phyloP scores from a whole-genome alignment of 345 rosid genomes.

The Lepidium sativum region DNA sequence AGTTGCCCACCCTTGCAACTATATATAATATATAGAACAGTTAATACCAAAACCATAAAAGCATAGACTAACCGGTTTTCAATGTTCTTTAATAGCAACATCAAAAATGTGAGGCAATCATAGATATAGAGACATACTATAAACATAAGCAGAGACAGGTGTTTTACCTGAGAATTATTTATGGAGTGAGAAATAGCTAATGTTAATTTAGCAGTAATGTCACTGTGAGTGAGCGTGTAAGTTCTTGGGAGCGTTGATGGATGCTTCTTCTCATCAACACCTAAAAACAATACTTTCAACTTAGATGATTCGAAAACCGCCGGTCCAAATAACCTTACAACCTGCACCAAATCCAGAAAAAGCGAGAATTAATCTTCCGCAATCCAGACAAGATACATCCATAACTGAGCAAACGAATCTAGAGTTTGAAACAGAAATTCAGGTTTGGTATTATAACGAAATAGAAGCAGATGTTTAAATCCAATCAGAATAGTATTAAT shows the following conservation, averaged over 20 bases:
- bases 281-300: conserved; percentile 78
- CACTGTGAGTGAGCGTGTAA: conserved; percentile 89
- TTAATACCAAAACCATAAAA: background rate
- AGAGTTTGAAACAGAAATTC: background rate
- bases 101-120: background rate
- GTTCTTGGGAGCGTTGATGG: conserved; percentile 88
- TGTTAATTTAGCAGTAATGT: conserved; percentile 75
- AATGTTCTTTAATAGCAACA: background rate
- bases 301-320: conserved; percentile 89
- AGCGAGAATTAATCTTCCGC: too few species aligned
- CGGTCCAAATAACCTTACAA: conserved; percentile 90
- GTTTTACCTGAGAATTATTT: conserved; percentile 79
- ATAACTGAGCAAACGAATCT: background rate
- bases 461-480: too few species aligned
- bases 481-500: too few species aligned
- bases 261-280: conserved; percentile 87
- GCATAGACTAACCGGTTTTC: too few species aligned
- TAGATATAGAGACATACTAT: background rate
- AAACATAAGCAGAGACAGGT: background rate
- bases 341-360: conserved; percentile 30
- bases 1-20: conserved; percentile 97
- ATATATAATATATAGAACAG: conserved; percentile 21
- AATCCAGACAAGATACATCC: background rate
- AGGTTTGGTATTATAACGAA: too few species aligned
- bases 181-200: conserved; percentile 84